Evolutionary conservation across 495 filamentous ascomycete genomes (phyloP).

Genomic region (Jackrogersella minutella): DNA sequence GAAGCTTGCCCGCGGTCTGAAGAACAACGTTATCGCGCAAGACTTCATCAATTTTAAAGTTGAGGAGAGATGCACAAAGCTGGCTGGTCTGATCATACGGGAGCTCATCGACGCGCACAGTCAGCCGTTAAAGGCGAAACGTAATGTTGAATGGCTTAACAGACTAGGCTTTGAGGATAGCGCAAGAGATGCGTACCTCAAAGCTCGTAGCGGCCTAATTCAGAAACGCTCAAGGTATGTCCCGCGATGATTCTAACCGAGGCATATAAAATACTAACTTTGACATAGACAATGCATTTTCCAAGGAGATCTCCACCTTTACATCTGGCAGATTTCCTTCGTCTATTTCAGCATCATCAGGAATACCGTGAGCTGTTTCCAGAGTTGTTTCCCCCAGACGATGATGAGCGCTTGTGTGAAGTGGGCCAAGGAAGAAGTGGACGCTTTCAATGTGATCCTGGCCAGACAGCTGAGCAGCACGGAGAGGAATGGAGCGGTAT

Average conservation of each 20-base stretch:
- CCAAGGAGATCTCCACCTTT: slow-evolving; percentile 87
- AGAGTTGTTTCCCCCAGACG: slow-evolving; percentile 83
- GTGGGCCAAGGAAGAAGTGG: slow-evolving; percentile 93
- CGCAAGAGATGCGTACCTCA: slow-evolving; percentile 85
- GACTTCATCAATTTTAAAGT: slow-evolving; percentile 89
- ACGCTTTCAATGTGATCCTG: slow-evolving; percentile 85
- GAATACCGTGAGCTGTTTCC: slow-evolving; percentile 88
- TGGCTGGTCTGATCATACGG: slow-evolving; percentile 76
- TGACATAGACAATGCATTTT: slow-evolving; percentile 82
- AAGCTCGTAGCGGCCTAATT: slow-evolving; percentile 76
- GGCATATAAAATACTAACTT: slow-evolving; percentile 45
- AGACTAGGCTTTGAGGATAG: slow-evolving; percentile 89
- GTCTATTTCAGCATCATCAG: slow-evolving; percentile 95
- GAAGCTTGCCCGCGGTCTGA: slow-evolving; percentile 76
- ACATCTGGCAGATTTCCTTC: slow-evolving; percentile 95
- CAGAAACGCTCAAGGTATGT: slow-evolving; percentile 81
- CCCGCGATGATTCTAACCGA: background rate
- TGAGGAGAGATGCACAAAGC: slow-evolving; percentile 80
- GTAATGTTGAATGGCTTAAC: slow-evolving; percentile 81
- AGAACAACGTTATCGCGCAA: slow-evolving; percentile 83
- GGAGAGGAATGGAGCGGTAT: slow-evolving; percentile 73
- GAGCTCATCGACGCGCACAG: slow-evolving; percentile 77
- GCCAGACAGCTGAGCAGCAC: slow-evolving; percentile 81
- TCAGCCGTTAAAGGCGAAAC: slow-evolving; percentile 71
- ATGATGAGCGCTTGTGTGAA: slow-evolving; percentile 93